These are phyloP conservation scores for Musa schizocarpa DNA, from an alignment of 176 grass and related monocot species.

Conservation along the genomic window DNA sequence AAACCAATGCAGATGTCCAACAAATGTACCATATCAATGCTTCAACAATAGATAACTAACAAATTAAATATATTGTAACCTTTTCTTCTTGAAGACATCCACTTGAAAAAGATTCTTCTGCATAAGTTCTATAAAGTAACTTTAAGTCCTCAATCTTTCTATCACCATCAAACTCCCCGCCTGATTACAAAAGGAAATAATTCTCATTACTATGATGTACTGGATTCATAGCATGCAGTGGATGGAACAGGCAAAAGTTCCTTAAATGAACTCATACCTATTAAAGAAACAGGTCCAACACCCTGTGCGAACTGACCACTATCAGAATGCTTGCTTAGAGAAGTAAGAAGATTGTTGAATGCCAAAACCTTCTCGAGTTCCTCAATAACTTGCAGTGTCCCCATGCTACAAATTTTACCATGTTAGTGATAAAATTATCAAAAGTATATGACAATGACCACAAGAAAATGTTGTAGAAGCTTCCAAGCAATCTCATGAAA, in stretches of 20 bases:
- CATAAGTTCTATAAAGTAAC: constrained; percentile 68
- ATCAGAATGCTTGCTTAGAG: constrained; percentile 66
- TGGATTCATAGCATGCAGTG: background rate
- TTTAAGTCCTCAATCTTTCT: constrained; percentile 75
- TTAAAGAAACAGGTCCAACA: constrained; percentile 73
- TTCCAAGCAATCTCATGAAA: background rate
- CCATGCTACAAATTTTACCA: constrained; percentile 38
- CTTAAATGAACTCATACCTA: constrained; percentile 35
- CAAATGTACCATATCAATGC: background rate
- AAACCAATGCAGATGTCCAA: background rate
- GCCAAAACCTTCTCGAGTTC: constrained; percentile 67
- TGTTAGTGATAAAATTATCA: constrained; percentile 6
- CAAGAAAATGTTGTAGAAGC: background rate
- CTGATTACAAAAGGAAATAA: constrained; percentile 31
- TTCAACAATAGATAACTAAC: background rate
- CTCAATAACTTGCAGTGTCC: constrained; percentile 42
- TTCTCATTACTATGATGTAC: background rate
- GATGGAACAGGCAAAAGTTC: background rate
- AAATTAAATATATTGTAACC: constrained; percentile 26
- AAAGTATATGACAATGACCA: background rate
- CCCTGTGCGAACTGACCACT: constrained; percentile 46
- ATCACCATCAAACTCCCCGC: constrained; percentile 60
- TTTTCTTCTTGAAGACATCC: constrained; percentile 57
- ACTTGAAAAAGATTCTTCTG: constrained; percentile 63
- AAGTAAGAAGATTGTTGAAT: constrained; percentile 65